A percentile compares a stretch with the other conserved stretches of the same genome.
Evolutionary conservation across 305 asterid genomes (phyloP).

Genomic region (Plantago coronopus): DNA sequence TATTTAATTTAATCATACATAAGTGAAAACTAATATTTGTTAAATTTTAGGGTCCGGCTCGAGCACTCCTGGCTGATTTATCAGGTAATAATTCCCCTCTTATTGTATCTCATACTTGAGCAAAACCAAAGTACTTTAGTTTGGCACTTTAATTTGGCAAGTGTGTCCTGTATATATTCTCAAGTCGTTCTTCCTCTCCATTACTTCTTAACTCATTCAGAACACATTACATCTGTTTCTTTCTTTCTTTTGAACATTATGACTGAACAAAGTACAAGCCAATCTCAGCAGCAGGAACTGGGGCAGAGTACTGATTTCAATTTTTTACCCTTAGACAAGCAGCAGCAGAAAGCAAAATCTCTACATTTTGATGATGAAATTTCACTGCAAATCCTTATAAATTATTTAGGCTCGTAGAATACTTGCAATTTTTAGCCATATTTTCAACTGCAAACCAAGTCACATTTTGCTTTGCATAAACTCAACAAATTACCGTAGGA

Average conservation of each 20-base stretch:
- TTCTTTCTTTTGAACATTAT: not conserved
- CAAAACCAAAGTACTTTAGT: not conserved
- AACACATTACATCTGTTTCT: not conserved
- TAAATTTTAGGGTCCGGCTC: conserved; percentile 87
- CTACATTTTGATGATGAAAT: too few relatives aligned
- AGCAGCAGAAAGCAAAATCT: too few relatives aligned
- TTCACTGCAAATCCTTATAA: too few relatives aligned
- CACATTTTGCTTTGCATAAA: too few relatives aligned
- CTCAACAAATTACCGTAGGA: too few relatives aligned
- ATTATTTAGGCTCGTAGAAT: too few relatives aligned
- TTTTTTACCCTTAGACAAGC: too few relatives aligned
- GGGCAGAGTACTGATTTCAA: too few relatives aligned
- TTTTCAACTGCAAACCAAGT: too few relatives aligned
- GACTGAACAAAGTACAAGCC: not conserved
- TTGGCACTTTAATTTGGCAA: conserved; percentile 11
- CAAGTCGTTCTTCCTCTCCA: not conserved
- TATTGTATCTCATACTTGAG: conserved; percentile 17
- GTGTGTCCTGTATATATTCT: not conserved
- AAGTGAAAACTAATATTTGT: conserved; percentile 16
- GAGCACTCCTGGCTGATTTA: conserved; percentile 99
- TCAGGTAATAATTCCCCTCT: conserved; percentile 54
- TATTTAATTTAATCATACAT: not conserved
- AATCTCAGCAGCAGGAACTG: too few relatives aligned
- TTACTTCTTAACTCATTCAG: not conserved
- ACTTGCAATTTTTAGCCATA: too few relatives aligned